These are phyloP conservation scores for Boletus sp. DNA, from an alignment of 1,284 basidiomycete species.

Conservation along the genomic window DNA sequence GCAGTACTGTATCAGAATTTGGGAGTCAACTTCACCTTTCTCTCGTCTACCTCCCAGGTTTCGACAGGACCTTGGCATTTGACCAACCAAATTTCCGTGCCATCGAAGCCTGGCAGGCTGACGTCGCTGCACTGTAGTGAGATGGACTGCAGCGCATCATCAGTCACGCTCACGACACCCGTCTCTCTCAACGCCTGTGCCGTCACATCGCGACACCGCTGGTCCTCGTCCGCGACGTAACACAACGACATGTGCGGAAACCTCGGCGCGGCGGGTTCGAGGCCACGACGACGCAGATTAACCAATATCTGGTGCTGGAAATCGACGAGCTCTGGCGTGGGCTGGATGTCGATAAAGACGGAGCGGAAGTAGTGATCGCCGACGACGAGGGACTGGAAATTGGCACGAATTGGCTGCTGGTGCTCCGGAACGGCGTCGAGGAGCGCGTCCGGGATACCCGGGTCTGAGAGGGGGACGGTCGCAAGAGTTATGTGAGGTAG, in stretches of 20 bases:
- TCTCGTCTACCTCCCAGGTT: constrained; percentile 49
- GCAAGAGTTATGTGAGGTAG: constrained; percentile 69
- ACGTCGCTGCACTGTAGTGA: constrained; percentile 32
- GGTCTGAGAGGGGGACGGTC: constrained; percentile 36
- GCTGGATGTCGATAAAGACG: constrained; percentile 52
- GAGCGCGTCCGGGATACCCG: constrained; percentile 30
- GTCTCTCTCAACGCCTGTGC: constrained; percentile 36
- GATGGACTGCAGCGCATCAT: constrained; percentile 29
- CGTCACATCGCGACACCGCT: constrained; percentile 34
- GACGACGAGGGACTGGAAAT: constrained; percentile 52
- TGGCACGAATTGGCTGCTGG: constrained; percentile 26
- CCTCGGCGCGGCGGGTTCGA: constrained; percentile 45
- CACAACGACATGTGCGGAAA: constrained; percentile 69
- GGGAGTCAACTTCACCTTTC: constrained; percentile 34
- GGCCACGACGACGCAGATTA: constrained; percentile 32
- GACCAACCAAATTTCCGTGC: constrained; percentile 58
- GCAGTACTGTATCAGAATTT: neutral
- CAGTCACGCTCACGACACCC: constrained; percentile 30
- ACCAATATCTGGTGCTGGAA: constrained; percentile 48
- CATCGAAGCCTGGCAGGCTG: constrained; percentile 44
- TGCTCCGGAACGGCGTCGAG: constrained; percentile 39
- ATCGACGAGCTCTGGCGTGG: constrained; percentile 41
- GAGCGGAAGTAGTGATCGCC: constrained; percentile 66
- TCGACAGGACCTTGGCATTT: constrained; percentile 60
- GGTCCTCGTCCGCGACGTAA: constrained; percentile 63